These are phyloP conservation scores for Cystoderma amianthinum DNA, from an alignment of 768 basidiomycete species.

Conservation along the genomic window DNA sequence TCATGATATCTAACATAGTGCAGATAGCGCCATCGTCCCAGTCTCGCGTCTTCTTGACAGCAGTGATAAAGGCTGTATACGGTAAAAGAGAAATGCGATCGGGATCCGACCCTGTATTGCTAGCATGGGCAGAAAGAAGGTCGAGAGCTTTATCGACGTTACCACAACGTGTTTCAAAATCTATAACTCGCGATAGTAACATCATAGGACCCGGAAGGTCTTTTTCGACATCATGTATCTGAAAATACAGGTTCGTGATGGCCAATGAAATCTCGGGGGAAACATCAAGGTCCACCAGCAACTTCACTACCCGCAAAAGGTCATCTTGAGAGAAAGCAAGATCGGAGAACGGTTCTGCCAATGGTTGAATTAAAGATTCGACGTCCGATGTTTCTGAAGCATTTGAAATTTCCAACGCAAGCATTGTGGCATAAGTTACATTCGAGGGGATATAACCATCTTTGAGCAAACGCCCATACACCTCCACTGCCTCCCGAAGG, in stretches of 20 bases:
- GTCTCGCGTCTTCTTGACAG: slow-evolving; percentile 22
- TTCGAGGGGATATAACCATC: slow-evolving; percentile 29
- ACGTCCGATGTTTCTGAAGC: slow-evolving; percentile 10
- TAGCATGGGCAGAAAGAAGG: background rate
- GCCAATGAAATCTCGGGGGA: slow-evolving; percentile 8
- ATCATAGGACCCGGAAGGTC: background rate
- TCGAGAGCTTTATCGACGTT: background rate
- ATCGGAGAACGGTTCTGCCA: slow-evolving; percentile 15
- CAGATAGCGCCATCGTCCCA: slow-evolving; percentile 21
- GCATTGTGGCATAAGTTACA: slow-evolving; percentile 32
- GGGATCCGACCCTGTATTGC: background rate
- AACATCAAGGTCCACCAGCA: slow-evolving; percentile 10
- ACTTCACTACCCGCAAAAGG: slow-evolving; percentile 7
- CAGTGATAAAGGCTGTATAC: slow-evolving; percentile 31
- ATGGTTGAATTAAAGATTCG: slow-evolving; percentile 7
- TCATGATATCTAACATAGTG: slow-evolving; percentile 31
- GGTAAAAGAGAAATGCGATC: slow-evolving; percentile 10
- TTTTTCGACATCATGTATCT: slow-evolving; percentile 2
- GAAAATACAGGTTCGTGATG: slow-evolving; percentile 14
- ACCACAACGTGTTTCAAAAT: background rate
- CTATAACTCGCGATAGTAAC: background rate
- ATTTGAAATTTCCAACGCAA: slow-evolving; percentile 21
- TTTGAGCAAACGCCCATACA: slow-evolving; percentile 34
- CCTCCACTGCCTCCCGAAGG: slow-evolving; percentile 27
- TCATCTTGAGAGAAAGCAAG: slow-evolving; percentile 18